A percentile compares a stretch with the other conserved stretches of the same genome.
phyloP scores from a whole-genome alignment of 2,329 filamentous ascomycete species.

The Aspergillus chevalieri region DNA sequence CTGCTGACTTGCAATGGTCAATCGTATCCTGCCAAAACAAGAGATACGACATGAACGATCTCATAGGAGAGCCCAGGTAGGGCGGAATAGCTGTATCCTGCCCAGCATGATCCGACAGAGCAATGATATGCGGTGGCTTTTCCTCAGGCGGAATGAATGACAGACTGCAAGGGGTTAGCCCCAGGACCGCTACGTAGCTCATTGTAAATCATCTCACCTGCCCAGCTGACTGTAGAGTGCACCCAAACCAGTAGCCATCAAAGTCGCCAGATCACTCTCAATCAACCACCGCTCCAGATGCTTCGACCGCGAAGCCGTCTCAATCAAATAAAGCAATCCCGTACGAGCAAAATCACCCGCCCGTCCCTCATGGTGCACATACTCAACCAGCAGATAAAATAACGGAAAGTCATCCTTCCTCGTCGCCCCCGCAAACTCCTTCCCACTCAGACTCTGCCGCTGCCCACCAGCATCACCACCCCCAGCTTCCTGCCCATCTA shows the following conservation, averaged over 20 bases:
- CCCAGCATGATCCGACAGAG: constrained; percentile 80
- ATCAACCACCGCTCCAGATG: constrained; percentile 92
- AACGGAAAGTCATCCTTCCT: constrained; percentile 90
- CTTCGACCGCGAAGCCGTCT: constrained; percentile 77
- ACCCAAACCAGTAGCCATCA: constrained; percentile 94
- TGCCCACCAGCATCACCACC: constrained; percentile 16
- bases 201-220: constrained; percentile 37
- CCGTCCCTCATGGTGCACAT: constrained; percentile 91
- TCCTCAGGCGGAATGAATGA: constrained; percentile 70
- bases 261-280: constrained; percentile 87
- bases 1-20: constrained; percentile 85
- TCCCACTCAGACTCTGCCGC: constrained; percentile 44
- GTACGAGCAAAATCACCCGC: constrained; percentile 95
- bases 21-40: constrained; percentile 98
- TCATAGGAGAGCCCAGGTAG: constrained; percentile 80
- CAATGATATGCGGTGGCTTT: constrained; percentile 69
- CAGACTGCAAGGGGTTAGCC: constrained; percentile 57
- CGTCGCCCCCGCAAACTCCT: constrained; percentile 74
- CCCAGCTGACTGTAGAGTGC: constrained; percentile 66
- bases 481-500: constrained; percentile 25
- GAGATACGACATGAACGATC: constrained; percentile 90
- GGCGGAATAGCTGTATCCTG: constrained; percentile 66
- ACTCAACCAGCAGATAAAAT: constrained; percentile 92
- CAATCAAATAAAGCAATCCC: constrained; percentile 89
- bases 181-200: constrained; percentile 18